phyloP scores from a whole-genome alignment of 1,139 yeast species.

The Torulaspora globosa region DNA sequence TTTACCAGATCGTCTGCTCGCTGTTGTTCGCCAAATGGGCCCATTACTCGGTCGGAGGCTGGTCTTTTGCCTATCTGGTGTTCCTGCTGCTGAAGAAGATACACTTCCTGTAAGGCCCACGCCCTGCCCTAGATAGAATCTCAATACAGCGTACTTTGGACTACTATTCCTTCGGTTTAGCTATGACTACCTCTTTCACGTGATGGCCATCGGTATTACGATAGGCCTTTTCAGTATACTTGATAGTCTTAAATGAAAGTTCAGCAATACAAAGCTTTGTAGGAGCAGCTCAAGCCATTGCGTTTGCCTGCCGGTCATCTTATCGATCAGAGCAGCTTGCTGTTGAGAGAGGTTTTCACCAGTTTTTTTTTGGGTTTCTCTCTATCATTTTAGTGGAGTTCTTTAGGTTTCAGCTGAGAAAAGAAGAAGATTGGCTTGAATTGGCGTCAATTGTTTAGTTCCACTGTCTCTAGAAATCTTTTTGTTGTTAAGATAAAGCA shows the following conservation, averaged over 20 bases:
- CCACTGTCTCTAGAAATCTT: neutral
- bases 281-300: neutral
- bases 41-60: constrained; percentile 25
- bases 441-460: neutral
- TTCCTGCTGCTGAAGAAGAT: constrained; percentile 22
- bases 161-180: neutral
- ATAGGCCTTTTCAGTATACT: constrained; percentile 3
- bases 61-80: constrained; percentile 25
- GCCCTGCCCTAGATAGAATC: neutral
- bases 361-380: neutral
- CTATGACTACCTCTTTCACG: constrained; percentile 4
- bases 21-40: constrained; percentile 29
- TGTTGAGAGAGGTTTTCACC: neutral
- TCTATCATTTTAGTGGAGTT: neutral
- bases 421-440: neutral
- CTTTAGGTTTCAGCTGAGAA: neutral
- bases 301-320: neutral
- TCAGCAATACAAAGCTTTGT: neutral
- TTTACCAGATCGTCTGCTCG: constrained; percentile 24
- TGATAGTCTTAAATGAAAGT: neutral
- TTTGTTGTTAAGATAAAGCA: neutral
- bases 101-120: constrained; percentile 22
- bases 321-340: neutral
- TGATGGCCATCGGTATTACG: constrained; percentile 4
- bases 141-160: neutral